Percentiles rank a stretch among this genome's conserved stretches.
phyloP scores from a whole-genome alignment of 192 early-diverging fungal species.

The Phycomyces blakesleeanus region DNA sequence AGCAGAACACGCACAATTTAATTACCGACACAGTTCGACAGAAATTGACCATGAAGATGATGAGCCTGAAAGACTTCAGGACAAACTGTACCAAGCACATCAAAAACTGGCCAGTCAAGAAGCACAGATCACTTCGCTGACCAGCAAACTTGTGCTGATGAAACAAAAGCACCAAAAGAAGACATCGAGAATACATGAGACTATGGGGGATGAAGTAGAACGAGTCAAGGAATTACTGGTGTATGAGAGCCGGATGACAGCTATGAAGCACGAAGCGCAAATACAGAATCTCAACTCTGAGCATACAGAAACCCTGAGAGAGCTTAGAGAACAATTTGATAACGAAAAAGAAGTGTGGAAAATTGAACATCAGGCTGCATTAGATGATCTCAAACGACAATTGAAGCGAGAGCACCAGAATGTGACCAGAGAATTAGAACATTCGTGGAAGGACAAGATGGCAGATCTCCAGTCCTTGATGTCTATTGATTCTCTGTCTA shows the following conservation, averaged over 20 bases:
- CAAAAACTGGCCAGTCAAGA: background rate
- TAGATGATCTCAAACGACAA: conserved; percentile 1
- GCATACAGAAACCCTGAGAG: conserved; percentile 6
- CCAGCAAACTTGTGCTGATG: background rate
- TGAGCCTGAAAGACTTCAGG: background rate
- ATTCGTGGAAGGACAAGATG: conserved; percentile 10
- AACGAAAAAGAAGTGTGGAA: conserved; percentile 10
- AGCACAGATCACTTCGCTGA: background rate
- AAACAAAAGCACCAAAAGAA: background rate
- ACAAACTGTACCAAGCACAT: background rate
- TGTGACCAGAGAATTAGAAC: background rate
- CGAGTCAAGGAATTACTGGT: background rate
- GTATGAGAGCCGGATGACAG: background rate
- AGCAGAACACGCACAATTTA: background rate
- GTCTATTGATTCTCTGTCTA: conserved; percentile 10
- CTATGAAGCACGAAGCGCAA: conserved; percentile 9
- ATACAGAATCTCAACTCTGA: conserved; percentile 9
- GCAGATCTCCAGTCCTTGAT: conserved; percentile 11
- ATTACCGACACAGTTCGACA: background rate
- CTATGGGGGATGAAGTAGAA: background rate
- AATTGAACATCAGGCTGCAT: conserved; percentile 5
- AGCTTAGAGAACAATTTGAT: conserved; percentile 12
- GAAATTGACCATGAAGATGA: background rate
- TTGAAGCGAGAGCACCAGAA: conserved; percentile 4
- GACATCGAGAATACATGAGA: background rate